Evolutionary conservation across 2,329 filamentous ascomycete species (phyloP), one percentile per base, ranked within the genome.

Genomic region (Microdochium bolleyi): DNA sequence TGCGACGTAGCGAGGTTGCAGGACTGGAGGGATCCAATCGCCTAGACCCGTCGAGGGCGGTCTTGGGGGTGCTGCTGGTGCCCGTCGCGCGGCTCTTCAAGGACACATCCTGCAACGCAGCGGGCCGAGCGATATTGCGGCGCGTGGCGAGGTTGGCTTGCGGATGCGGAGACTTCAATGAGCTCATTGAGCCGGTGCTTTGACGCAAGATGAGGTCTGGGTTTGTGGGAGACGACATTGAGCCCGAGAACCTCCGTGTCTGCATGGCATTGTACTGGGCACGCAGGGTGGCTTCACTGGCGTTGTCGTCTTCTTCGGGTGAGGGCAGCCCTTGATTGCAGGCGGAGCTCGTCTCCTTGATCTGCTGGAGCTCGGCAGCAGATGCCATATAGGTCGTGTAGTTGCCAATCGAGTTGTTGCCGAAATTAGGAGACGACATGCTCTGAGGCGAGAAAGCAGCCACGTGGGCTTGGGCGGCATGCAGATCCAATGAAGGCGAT

Each of bases 71-170:
- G 24, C 61, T 65, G 2, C 57, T 57, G 57, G 64, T 53, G 37
- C 65, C 64, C 52, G 66, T 71, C 0, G 76, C 72, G 41, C 68
- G 72, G 56, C 68, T 74, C 51, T 76, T 72, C 21, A 75, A 64
- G 9, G 74, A 70, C 10, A 67, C 67, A 41, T 77, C 70, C 25
- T 73, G 71, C n/a, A 81, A 67, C 27, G 75, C 72, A 25, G 78
- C 70, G 1, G 75, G 74, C 3, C 71, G 72, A 51, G 78, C 74
- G 52, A 70, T 71, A 56, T 76, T 77, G 51, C 80, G 73, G 48
- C 80, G 73, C 19, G 73, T 74, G 16, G 78, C 79, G 55, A 82
- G 77, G 58, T 82, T 79, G 52, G 77, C 70, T 0, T 73, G 71
- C 10, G 72, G 71, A 11, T 76, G 73, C 0, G 77, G 73, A 1